A percentile compares a stretch with the other conserved stretches of the same genome.
Evolutionary conservation across 495 filamentous ascomycete species (phyloP).

Genomic region (Chaetomium tenue): DNA sequence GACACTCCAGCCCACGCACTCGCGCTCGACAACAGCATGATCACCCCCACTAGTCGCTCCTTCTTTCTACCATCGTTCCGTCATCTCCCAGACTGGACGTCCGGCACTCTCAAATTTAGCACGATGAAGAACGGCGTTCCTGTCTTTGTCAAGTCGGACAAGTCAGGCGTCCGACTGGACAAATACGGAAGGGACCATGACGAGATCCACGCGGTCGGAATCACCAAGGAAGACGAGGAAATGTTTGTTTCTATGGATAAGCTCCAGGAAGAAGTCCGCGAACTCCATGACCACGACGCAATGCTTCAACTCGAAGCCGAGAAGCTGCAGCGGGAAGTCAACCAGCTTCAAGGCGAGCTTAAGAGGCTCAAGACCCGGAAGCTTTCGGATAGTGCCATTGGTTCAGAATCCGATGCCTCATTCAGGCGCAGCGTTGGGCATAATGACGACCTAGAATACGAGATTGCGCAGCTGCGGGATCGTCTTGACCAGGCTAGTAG

Average conservation of each 20-base stretch:
- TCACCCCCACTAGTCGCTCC: conserved; percentile 44
- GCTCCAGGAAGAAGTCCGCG: conserved; percentile 52
- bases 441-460: conserved; percentile 43
- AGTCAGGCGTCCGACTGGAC: conserved; percentile 26
- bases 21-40: conserved; percentile 26
- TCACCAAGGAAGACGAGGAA: conserved; percentile 49
- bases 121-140: conserved; percentile 48
- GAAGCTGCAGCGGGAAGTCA: conserved; percentile 47
- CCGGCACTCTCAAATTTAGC: conserved; percentile 45
- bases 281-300: conserved; percentile 51
- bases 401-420: conserved; percentile 47
- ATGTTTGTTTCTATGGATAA: conserved; percentile 56
- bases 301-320: conserved; percentile 49
- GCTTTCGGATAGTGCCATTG: conserved; percentile 45
- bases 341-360: conserved; percentile 44
- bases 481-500: conserved; percentile 49
- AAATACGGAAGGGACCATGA: conserved; percentile 37
- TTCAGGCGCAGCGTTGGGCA: conserved; percentile 38
- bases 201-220: conserved; percentile 39
- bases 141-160: conserved; percentile 42
- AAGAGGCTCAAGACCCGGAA: conserved; percentile 41
- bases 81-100: conserved; percentile 49
- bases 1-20: conserved; percentile 15
- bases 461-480: conserved; percentile 42
- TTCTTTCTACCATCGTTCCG: conserved; percentile 47